Conservation (phyloP, 768 basidiomycete genomes). For the Asterophora parasitica region DNA sequence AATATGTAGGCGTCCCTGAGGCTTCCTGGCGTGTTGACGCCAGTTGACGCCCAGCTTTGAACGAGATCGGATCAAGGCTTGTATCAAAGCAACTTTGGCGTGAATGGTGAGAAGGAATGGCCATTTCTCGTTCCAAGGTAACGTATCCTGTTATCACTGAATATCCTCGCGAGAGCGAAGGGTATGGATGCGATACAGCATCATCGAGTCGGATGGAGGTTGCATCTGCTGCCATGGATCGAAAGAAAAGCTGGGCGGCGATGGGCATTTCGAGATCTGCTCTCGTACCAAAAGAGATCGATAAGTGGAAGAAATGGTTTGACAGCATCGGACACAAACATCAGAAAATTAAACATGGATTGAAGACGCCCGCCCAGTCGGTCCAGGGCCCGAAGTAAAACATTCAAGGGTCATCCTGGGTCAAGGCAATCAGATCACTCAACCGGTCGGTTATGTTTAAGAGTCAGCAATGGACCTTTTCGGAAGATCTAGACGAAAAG, state of each 20-base stretch:
- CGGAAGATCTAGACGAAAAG: slow-evolving; percentile 4
- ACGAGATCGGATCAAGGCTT: slow-evolving; percentile 10
- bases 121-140: neutral
- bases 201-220: neutral
- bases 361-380: neutral
- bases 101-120: slow-evolving; percentile 8
- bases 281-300: neutral
- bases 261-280: neutral
- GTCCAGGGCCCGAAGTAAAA: neutral
- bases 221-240: neutral
- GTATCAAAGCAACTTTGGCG: slow-evolving; percentile 12
- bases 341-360: neutral
- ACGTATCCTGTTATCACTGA: neutral
- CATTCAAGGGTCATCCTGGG: neutral
- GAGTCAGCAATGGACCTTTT: slow-evolving; percentile 4
- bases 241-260: neutral
- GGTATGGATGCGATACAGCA: neutral
- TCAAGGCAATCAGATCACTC: slow-evolving; percentile 1
- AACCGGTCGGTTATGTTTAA: too few species aligned
- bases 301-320: too few species aligned
- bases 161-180: neutral
- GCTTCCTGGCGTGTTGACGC: slow-evolving; percentile 26
- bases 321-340: too few species aligned
- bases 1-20: slow-evolving; percentile 28
- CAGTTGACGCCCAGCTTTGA: slow-evolving; percentile 7